Evolutionary conservation across 169 alveolate species (phyloP).

Genomic region (Besnoitia besnoiti): DNA sequence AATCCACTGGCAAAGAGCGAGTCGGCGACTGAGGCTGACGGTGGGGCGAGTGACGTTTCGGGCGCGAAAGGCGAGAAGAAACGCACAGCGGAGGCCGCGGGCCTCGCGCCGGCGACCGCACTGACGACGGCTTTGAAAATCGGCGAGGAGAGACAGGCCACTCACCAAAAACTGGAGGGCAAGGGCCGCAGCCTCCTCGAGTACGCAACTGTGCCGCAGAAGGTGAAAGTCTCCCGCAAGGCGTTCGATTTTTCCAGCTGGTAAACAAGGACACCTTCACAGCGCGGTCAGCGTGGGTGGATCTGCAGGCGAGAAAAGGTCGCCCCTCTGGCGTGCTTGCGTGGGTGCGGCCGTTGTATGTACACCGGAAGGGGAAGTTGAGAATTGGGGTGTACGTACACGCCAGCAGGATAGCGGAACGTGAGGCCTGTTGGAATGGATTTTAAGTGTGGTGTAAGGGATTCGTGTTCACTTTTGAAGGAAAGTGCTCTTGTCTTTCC

Average conservation of each 20-base stretch:
- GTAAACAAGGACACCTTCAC: not conserved
- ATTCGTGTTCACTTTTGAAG: too few species aligned
- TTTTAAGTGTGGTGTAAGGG: too few species aligned
- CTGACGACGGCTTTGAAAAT: not conserved
- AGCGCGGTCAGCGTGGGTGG: too few species aligned
- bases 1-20: too few species aligned
- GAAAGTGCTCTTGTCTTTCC: too few species aligned
- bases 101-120: too few species aligned
- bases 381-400: not conserved
- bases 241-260: not conserved
- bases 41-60: not conserved
- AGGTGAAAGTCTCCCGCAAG: conserved; percentile 7
- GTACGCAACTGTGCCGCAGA: conserved; percentile 9
- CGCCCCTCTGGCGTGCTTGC: not conserved
- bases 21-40: not conserved
- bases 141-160: not conserved
- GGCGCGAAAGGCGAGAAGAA: not conserved
- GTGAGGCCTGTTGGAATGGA: too few species aligned
- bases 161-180: too few species aligned
- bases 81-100: not conserved
- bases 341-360: not conserved
- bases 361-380: not conserved
- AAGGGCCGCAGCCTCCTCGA: not conserved
- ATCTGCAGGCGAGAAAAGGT: too few species aligned
- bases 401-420: too few species aligned